Base-by-base conservation (phyloP, 2,329 filamentous ascomycete genomes). In the Xylariaceae sp. region DNA sequence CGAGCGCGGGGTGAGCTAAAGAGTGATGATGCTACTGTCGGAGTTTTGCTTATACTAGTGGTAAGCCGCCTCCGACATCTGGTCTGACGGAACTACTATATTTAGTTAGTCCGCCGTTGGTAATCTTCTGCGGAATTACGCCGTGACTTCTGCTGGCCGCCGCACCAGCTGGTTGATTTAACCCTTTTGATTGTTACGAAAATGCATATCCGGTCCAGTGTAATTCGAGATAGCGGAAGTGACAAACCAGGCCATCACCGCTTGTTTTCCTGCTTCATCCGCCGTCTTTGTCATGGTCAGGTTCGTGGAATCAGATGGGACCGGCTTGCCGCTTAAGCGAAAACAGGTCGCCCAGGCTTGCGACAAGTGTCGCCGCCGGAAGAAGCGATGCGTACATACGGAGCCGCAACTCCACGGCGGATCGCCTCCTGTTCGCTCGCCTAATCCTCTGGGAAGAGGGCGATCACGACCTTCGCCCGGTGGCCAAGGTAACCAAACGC, bases 311-410 rank as follows among this genome's bases (percentile, higher is more conserved):
- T 79, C 81, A 10, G 80, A 84, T 66, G 73, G 73, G 5, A 73
- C 73, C 20, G 81, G 81, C 15, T 68, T 84, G 53, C 81, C 81
- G 4, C 72, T 82, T 49, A 86, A 86, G 70, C 73, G 82, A 44
- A 82, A 82, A 59, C 83, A 85, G 63, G 81, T 83, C 18, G 76
- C 78, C 52, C 81, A 84, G 24, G 83, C 83, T 4, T 86, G 83
- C 57, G 72, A 75, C 0, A 69, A 72, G 2, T 86, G 83, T 59
- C 78, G 82, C 4, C 78, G 76, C 42, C 78, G 78, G 56, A 84
- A 84, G 74, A 67, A 67, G 57, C 60, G 65, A 55, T 68, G 65
- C 48, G 44, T 57, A 10, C 65, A 67, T 49, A 56, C 40, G n/a
- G 51, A 44, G 3, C 36, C 45, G 4, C 41, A 46, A 18, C 10